A percentile compares a stretch with the other conserved stretches of the same genome.
phyloP scores from a whole-genome alignment of 306 rosid genomes.

The Prunus mume region DNA sequence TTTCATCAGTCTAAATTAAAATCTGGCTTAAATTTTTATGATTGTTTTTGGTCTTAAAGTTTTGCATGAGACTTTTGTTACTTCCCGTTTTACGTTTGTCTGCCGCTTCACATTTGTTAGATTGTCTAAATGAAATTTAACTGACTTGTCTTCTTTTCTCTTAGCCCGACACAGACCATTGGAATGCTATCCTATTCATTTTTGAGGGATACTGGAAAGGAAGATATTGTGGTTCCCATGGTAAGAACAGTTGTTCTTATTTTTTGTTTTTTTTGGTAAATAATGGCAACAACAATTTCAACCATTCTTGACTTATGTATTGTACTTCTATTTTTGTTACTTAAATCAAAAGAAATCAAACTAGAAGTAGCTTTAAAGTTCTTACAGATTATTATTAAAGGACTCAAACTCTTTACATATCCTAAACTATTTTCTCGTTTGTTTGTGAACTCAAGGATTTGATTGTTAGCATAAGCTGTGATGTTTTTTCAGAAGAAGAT shows the following conservation, averaged over 20 bases:
- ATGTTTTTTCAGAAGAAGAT: background rate
- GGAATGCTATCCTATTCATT: constrained; percentile 90
- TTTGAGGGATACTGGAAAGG: constrained; percentile 77
- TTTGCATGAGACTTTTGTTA: background rate
- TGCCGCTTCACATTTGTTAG: background rate
- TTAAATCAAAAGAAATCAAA: background rate
- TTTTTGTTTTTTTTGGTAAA: background rate
- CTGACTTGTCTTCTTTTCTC: constrained; percentile 11
- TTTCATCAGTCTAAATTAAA: background rate
- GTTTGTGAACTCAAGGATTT: background rate
- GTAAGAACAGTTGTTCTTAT: constrained; percentile 36
- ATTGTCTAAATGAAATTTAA: constrained; percentile 11
- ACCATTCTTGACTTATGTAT: background rate
- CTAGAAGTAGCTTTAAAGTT: background rate
- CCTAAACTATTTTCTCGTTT: too few species aligned
- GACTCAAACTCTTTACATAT: too few species aligned
- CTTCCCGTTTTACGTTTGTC: background rate
- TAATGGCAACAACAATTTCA: background rate
- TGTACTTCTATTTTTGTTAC: background rate
- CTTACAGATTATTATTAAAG: too few species aligned
- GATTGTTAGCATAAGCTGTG: background rate
- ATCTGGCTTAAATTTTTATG: background rate
- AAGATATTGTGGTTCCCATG: constrained; percentile 93
- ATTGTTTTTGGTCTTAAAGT: background rate
- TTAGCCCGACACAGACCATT: constrained; percentile 79